Conservation (phyloP, 768 basidiomycete species). For the Lactifluus pinguis region DNA sequence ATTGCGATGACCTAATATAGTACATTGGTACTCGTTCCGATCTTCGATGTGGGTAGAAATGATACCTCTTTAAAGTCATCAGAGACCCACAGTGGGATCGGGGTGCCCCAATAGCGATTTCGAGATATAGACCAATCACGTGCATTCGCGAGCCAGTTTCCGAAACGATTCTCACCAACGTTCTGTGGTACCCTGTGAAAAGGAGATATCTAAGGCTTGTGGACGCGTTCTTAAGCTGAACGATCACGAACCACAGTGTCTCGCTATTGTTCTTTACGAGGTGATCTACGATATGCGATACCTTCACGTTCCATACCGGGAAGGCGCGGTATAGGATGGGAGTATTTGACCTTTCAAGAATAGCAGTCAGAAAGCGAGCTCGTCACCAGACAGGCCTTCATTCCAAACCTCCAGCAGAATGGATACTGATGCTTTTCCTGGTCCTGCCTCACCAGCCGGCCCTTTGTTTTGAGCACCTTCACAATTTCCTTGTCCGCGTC, state of each 20-base stretch:
- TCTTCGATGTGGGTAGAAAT: neutral
- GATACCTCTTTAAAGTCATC: conserved; percentile 84
- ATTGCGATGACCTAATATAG: conserved; percentile 26
- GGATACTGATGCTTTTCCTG: conserved; percentile 89
- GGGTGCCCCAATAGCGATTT: conserved; percentile 98
- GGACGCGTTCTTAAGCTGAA: neutral
- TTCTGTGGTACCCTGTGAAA: conserved; percentile 73
- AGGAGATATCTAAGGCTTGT: neutral
- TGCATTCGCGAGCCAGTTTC: conserved; percentile 97
- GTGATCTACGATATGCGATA: conserved; percentile 74
- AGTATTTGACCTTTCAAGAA: conserved; percentile 67
- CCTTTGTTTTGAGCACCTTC: conserved; percentile 79
- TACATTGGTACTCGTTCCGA: neutral
- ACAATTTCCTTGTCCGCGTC: conserved; percentile 92
- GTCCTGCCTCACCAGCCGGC: conserved; percentile 79
- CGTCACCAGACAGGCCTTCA: neutral
- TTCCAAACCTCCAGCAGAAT: conserved; percentile 86
- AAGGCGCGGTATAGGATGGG: conserved; percentile 95
- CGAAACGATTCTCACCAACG: conserved; percentile 88
- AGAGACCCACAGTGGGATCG: conserved; percentile 92
- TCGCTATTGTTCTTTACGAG: conserved; percentile 85
- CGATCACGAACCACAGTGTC: conserved; percentile 65
- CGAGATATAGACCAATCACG: conserved; percentile 99
- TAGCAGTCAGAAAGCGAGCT: neutral
- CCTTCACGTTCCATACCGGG: conserved; percentile 92